Conservation (phyloP, 345 rosid genomes). For the Citrus maxima region DNA sequence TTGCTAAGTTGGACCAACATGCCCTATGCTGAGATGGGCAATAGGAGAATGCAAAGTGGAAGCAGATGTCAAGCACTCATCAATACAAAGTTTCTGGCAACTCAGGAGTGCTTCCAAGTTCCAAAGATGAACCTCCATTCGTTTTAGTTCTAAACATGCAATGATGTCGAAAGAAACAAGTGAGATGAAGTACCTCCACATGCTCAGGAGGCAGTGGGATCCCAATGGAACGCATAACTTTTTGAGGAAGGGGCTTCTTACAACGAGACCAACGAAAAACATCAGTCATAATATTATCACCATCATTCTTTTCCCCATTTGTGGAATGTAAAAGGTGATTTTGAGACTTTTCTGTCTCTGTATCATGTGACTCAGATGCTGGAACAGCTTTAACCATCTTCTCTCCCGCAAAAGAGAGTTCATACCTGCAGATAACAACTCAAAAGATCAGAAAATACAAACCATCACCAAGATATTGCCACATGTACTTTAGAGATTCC, state of each 20-base stretch:
- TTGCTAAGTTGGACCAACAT: background rate
- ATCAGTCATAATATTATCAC: constrained; percentile 61
- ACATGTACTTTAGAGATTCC: background rate
- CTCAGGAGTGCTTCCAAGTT: background rate
- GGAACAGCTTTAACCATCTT: constrained; percentile 61
- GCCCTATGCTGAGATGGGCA: background rate
- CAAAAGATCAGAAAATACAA: constrained; percentile 6
- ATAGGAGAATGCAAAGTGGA: background rate
- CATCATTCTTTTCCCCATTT: constrained; percentile 72
- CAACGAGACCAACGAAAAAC: constrained; percentile 94
- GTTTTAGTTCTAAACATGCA: constrained; percentile 3
- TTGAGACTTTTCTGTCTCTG: constrained; percentile 63
- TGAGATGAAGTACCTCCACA: constrained; percentile 58
- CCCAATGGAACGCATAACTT: constrained; percentile 80
- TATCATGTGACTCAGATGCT: constrained; percentile 49
- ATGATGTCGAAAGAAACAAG: background rate
- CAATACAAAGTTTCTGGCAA: background rate
- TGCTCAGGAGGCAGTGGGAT: constrained; percentile 84
- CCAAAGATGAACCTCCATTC: background rate
- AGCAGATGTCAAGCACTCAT: background rate
- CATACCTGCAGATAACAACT: constrained; percentile 52
- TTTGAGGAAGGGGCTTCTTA: constrained; percentile 88
- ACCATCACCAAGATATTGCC: constrained; percentile 1
- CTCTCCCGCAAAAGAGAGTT: constrained; percentile 91
- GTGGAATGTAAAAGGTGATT: constrained; percentile 51